phyloP scores from a whole-genome alignment of 495 filamentous ascomycete species.

The Chaetomium fimeti region DNA sequence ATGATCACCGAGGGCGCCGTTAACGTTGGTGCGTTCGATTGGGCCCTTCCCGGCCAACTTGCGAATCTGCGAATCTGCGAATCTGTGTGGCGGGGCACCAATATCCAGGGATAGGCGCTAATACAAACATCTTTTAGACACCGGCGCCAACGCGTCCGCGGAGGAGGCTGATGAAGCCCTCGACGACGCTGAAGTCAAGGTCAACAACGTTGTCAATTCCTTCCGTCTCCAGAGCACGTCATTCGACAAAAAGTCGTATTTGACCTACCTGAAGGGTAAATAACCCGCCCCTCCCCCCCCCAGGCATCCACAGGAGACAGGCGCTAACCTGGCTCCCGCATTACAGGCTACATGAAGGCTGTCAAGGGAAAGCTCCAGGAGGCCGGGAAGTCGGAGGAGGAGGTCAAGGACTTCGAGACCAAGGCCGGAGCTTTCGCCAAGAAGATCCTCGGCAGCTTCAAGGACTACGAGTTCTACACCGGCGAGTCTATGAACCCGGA shows the following conservation, averaged over 20 bases:
- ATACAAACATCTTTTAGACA: slow-evolving; percentile 59
- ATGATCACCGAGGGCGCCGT: slow-evolving; percentile 77
- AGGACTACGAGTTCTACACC: slow-evolving; percentile 92
- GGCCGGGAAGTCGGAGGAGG: slow-evolving; percentile 57
- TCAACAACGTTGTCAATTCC: slow-evolving; percentile 92
- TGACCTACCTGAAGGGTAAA: slow-evolving; percentile 77
- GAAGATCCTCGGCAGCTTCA: slow-evolving; percentile 82
- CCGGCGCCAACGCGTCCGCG: slow-evolving; percentile 94
- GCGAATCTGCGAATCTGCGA: too few relatives aligned
- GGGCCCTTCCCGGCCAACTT: not conserved
- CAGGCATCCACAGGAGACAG: not conserved
- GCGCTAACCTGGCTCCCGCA: not conserved
- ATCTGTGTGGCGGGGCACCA: not conserved
- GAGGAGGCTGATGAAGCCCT: slow-evolving; percentile 75
- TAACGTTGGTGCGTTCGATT: slow-evolving; percentile 61
- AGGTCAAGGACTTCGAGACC: slow-evolving; percentile 73
- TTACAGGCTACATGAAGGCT: slow-evolving; percentile 82
- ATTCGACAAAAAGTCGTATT: slow-evolving; percentile 84
- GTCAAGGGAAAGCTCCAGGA: slow-evolving; percentile 68
- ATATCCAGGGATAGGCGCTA: slow-evolving; percentile 10
- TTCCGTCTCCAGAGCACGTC: slow-evolving; percentile 79
- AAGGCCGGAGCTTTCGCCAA: slow-evolving; percentile 67
- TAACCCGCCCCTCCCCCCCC: slow-evolving; percentile 2
- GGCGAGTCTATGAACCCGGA: slow-evolving; percentile 88
- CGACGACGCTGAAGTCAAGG: slow-evolving; percentile 68